phyloP scores from a whole-genome alignment of 2,329 filamentous ascomycete species.

The Aspergillus candidus region DNA sequence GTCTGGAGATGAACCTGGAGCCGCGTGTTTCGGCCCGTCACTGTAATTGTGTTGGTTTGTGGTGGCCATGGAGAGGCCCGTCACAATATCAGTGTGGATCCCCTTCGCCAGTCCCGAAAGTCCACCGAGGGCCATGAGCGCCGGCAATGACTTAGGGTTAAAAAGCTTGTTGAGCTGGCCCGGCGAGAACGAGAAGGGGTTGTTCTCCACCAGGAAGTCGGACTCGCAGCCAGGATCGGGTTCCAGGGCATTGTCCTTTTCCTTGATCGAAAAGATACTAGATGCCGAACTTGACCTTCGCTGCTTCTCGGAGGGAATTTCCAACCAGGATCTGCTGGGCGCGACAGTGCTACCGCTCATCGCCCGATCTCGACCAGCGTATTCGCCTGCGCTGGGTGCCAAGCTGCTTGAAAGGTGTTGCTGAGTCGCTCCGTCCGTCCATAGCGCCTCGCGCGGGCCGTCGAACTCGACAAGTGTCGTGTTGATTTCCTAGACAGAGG shows the following conservation, averaged over 20 bases:
- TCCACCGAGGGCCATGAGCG: slow-evolving; percentile 72
- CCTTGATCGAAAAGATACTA: slow-evolving; percentile 6
- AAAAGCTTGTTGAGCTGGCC: slow-evolving; percentile 79
- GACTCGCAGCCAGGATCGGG: slow-evolving; percentile 68
- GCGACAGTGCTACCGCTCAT: slow-evolving; percentile 15
- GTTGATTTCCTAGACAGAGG: too few relatives aligned
- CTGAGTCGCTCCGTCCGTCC: neutral
- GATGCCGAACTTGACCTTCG: slow-evolving; percentile 1
- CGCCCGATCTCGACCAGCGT: slow-evolving; percentile 8
- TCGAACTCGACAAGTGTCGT: neutral
- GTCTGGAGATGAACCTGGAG: neutral
- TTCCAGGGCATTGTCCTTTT: slow-evolving; percentile 52
- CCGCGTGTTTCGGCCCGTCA: too few relatives aligned
- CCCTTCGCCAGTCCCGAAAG: slow-evolving; percentile 69
- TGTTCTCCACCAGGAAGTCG: slow-evolving; percentile 69
- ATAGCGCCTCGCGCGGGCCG: neutral
- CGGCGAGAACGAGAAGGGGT: slow-evolving; percentile 70
- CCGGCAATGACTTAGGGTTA: slow-evolving; percentile 74
- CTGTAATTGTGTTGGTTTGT: slow-evolving; percentile 39
- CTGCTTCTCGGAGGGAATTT: slow-evolving; percentile 4
- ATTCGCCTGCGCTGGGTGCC: slow-evolving; percentile 5
- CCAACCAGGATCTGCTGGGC: slow-evolving; percentile 3
- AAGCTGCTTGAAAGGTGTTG: slow-evolving; percentile 9
- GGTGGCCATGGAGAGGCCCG: slow-evolving; percentile 70
- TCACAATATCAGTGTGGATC: slow-evolving; percentile 60